Percentiles rank a stretch among this genome's conserved stretches.
phyloP scores from a whole-genome alignment of 305 asterid species.

The Salvia sclarea region DNA sequence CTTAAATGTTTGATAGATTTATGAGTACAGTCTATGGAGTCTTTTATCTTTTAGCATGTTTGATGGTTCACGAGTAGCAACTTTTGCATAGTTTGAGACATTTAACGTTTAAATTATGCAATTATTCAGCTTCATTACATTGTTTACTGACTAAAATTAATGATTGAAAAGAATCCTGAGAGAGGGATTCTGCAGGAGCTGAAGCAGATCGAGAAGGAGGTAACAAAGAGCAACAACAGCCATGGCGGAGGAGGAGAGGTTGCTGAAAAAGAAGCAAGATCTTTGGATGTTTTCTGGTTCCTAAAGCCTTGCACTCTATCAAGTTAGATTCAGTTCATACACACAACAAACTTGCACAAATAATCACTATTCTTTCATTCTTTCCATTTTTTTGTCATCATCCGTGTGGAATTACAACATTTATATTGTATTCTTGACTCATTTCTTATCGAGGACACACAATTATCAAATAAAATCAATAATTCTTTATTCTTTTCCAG shows the following conservation, averaged over 20 bases:
- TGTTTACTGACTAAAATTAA: constrained; percentile 21
- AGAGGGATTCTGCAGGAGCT: constrained; percentile 67
- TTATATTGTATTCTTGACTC: constrained; percentile 22
- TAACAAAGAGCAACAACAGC: constrained; percentile 33
- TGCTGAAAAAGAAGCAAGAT: constrained; percentile 63
- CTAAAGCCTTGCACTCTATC: constrained; percentile 91
- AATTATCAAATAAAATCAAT: constrained; percentile 4
- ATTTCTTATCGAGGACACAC: constrained; percentile 17
- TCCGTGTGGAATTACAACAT: constrained; percentile 3
- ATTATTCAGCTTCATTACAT: too few relatives aligned
- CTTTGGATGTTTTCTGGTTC: constrained; percentile 93
- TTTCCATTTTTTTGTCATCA: constrained; percentile 11
- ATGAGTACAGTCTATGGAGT: too few relatives aligned
- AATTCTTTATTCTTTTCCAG: constrained; percentile 1
- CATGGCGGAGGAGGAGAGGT: constrained; percentile 30
- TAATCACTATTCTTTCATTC: constrained; percentile 37
- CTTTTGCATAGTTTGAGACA: too few relatives aligned
- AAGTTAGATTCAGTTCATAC: constrained; percentile 32
- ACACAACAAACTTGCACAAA: constrained; percentile 29
- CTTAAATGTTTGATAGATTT: too few relatives aligned
- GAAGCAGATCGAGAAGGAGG: constrained; percentile 41
- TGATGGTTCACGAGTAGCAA: too few relatives aligned
- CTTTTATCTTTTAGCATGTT: too few relatives aligned
- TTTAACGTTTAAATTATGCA: neutral
- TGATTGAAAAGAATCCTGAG: constrained; percentile 41